A percentile compares a stretch with the other conserved stretches of the same genome.
Conservation (phyloP, 2,329 filamentous ascomycete species). For the Fusarium secorum region DNA sequence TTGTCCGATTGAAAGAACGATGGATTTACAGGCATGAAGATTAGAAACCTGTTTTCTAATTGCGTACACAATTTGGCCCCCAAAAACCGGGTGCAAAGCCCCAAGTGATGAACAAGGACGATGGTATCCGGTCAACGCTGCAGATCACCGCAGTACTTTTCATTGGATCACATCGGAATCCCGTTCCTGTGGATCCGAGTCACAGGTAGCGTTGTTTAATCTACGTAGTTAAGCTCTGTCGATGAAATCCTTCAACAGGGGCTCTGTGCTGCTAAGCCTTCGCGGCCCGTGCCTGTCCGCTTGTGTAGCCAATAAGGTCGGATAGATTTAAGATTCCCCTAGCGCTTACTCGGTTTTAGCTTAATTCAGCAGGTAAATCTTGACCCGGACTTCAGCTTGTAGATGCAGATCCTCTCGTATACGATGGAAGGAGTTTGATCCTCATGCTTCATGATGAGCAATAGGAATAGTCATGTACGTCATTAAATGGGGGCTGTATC, state of each 20-base stretch:
- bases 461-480: not conserved
- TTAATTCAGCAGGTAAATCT: not conserved
- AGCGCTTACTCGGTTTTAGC: not conserved
- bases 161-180: fast-evolving
- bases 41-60: not conserved
- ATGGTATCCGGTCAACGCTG: not conserved
- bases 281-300: not conserved
- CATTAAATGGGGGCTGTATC: not conserved
- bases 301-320: not conserved
- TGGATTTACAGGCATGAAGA: fast-evolving
- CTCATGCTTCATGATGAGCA: not conserved
- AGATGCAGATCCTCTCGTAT: not conserved
- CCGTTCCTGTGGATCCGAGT: fast-evolving
- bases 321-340: not conserved
- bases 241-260: not conserved
- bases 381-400: not conserved
- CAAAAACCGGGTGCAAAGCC: not conserved
- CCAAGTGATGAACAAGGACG: not conserved
- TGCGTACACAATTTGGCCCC: not conserved
- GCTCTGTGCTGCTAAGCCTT: not conserved
- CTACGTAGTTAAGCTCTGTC: not conserved
- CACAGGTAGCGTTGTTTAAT: not conserved
- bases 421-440: not conserved
- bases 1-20: fast-evolving
- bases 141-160: not conserved